Base-by-base conservation (phyloP, 2,329 filamentous ascomycete species). In the Cercospora sp. region DNA sequence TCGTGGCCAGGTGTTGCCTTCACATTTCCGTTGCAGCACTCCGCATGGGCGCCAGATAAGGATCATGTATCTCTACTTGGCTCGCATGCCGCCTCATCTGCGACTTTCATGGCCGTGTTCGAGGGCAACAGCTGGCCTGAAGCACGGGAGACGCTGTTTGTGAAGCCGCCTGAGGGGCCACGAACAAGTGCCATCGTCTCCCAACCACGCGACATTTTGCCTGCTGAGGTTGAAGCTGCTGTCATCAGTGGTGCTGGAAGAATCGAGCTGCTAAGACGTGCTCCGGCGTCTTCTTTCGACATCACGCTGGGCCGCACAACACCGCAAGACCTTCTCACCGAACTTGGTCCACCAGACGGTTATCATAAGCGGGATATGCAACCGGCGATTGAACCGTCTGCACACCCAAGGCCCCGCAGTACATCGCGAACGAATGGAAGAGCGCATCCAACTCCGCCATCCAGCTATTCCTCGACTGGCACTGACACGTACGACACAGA, bases 1-100 rank as follows among this genome's bases (percentile, higher is more conserved):
- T 98, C 94, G 1, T 99, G 97, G 80, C 94, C 94, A 0, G 95
- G 95, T 0, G 89, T 99, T 31, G 93, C 94, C 0, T 97, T 98
- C 78, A 94, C 91, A 42, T 99, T 99, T 72, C 89, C 92, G 0
- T 83, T 98, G 31, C 86, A 89, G 60, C 83, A 87, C 67, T 89
- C 90, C 0, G 87, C 89, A 23, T 97, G 93, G 84, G 92, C 91
- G 3, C 86, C 90, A 0, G 85, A 88, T 63, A 86, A 87, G 69
- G 94, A 98, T 76, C 93, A 96, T 70, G 93, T 97, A 31, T 90
- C 92, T 0, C 82, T 97, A 42, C 85, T 98, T 16, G 93, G 93
- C 0, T 92, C 93, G 0, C 87, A 91, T 0, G 88, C 90, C 18
- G 91, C 90, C 64, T 87, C 90, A 60, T 87, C 91, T 6, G 94